Conservation (phyloP, 192 early-diverging fungal genomes). For the Paraglomus brasilianum region DNA sequence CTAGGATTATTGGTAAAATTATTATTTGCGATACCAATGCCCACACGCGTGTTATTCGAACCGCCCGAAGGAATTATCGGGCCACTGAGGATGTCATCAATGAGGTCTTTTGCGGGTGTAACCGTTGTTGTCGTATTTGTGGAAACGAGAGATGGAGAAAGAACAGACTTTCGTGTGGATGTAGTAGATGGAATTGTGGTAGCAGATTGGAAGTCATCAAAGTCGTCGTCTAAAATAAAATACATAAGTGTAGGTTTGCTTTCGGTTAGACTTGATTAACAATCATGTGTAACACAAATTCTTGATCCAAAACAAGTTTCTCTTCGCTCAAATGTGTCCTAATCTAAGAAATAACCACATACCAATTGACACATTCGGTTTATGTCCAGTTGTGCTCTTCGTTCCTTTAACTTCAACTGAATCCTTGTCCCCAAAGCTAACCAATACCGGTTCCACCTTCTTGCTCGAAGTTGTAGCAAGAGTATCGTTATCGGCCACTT, state of each 20-base stretch:
- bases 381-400: too few relatives aligned
- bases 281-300: not conserved
- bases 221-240: conserved; percentile 33
- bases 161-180: conserved; percentile 35
- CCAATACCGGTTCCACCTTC: too few relatives aligned
- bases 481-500: too few relatives aligned
- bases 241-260: not conserved
- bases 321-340: not conserved
- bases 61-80: too few relatives aligned
- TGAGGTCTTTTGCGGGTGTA: conserved; percentile 20
- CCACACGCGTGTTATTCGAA: too few relatives aligned
- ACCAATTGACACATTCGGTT: too few relatives aligned
- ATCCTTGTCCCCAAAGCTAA: too few relatives aligned
- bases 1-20: not conserved
- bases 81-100: conserved; percentile 26
- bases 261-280: not conserved
- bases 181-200: conserved; percentile 30
- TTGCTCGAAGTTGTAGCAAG: too few relatives aligned
- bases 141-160: conserved; percentile 35
- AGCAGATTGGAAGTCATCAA: conserved; percentile 35
- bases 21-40: not conserved
- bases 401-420: too few relatives aligned
- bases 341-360: too few relatives aligned
- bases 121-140: conserved; percentile 38
- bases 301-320: not conserved